Conservation (phyloP, 495 filamentous ascomycete genomes). For the Glarea lozoyensis region DNA sequence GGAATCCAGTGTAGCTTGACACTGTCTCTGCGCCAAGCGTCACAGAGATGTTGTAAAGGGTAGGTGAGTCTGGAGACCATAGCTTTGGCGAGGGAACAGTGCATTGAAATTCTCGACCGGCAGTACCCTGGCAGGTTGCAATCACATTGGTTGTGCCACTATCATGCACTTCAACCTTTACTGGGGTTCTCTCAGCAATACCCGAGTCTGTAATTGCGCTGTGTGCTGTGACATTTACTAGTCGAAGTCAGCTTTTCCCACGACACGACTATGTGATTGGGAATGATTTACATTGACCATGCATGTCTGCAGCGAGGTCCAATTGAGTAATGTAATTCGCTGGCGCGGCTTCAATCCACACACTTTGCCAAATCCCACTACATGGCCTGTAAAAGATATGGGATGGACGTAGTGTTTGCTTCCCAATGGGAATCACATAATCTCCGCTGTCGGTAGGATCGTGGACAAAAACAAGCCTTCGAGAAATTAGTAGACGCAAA, state of each 20-base stretch:
- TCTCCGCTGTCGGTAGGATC: constrained; percentile 52
- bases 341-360: constrained; percentile 57
- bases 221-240: background rate
- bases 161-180: background rate
- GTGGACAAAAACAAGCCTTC: constrained; percentile 53
- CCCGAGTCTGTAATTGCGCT: background rate
- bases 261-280: background rate
- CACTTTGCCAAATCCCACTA: constrained; percentile 61
- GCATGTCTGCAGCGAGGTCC: constrained; percentile 47
- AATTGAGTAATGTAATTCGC: constrained; percentile 43
- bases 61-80: constrained; percentile 54
- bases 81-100: constrained; percentile 38
- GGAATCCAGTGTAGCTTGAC: constrained; percentile 57
- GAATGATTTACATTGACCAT: constrained; percentile 43
- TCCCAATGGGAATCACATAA: constrained; percentile 53
- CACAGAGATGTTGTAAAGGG: constrained; percentile 53
- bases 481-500: constrained; percentile 36
- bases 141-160: background rate
- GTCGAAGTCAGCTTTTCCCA: background rate
- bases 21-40: constrained; percentile 44
- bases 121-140: constrained; percentile 17
- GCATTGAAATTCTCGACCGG: constrained; percentile 43
- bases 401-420: constrained; percentile 46
- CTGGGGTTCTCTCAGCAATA: too few species aligned
- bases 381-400: constrained; percentile 67